Evolutionary conservation across 306 rosid genomes (phyloP), one percentile per base, ranked within the genome.

Genomic region (Nissolia schottii): DNA sequence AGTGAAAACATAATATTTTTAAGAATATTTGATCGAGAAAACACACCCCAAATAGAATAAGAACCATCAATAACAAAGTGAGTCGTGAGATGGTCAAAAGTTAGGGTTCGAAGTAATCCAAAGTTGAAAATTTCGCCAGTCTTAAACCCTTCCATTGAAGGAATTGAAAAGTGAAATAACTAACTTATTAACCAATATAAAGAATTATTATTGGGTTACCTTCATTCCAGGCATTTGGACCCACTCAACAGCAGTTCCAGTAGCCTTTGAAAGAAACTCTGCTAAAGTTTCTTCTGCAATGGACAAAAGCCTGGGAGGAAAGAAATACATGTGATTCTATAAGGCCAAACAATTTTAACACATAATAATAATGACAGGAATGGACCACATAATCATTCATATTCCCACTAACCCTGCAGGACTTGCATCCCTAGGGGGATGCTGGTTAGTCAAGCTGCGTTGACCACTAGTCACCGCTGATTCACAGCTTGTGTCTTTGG

Each of bases 201-300:
- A 54, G 23, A 58, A 57, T 54, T 15, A 1, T 2, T 16, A 29
- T 18, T 23, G 55, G 41, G 67, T 25, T 71, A 93, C 98, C 98
- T 93, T 93, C 98, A 93, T 93, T 93, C 98, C 98, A 93, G 98
- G 98, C 97, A 93, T 93, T 89, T 93, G 98, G 97, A 93, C 98
- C 98, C 98, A 93, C 98, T 93, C 97, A 51, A 93, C 98, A 66
- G 98, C 98, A 77, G 98, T 93, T 78, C 98, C 98, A 87, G 98
- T 93, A 15, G 98, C 98, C 98, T 93, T 93, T 67, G 98, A 93
- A 90, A 93, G 98, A 93, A 93, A 93, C 96, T 90, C 98, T 89
- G 96, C 90, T 93, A 93, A 86, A 93, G 98, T 93, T 81, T 93
- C 98, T 86, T 93, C 98, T 93, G 98, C 98, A 89, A 93, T 93